Percentiles rank a stretch among this genome's conserved stretches.
Evolutionary conservation across 495 filamentous ascomycete genomes (phyloP).

Genomic region (Aspergillus haitiensis): DNA sequence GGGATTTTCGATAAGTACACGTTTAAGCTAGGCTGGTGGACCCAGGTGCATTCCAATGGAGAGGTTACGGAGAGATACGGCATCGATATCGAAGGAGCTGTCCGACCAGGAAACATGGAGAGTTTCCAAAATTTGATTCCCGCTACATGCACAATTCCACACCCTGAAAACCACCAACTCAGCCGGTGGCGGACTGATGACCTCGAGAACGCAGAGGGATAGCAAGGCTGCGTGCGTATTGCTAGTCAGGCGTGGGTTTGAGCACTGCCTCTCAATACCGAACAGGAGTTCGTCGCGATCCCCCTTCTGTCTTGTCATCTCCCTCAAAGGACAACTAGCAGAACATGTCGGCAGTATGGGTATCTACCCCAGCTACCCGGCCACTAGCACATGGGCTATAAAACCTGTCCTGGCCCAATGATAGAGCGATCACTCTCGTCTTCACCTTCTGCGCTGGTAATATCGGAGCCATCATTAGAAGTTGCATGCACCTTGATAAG

Average conservation of each 20-base stretch:
- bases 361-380: conserved; percentile 41
- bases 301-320: conserved; percentile 31
- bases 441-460: conserved; percentile 41
- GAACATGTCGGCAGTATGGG: conserved; percentile 36
- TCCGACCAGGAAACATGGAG: no score
- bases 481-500: conserved; percentile 36
- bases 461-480: conserved; percentile 36
- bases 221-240: no score
- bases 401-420: conserved; percentile 39
- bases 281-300: conserved; percentile 38
- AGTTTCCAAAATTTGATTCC: no score
- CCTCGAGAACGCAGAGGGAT: no score
- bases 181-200: no score
- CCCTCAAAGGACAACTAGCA: conserved; percentile 29
- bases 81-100: background rate
- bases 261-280: no score
- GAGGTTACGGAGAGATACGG: background rate
- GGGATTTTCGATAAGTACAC: background rate
- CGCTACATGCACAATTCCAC: no score
- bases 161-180: no score
- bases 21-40: background rate
- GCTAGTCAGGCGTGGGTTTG: no score
- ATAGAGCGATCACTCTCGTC: conserved; percentile 39
- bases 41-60: background rate
- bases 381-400: conserved; percentile 38